Percentiles rank a stretch among this genome's conserved stretches.
Conservation (phyloP, 371 early-diverging fungal genomes). For the Mortierella sp. region DNA sequence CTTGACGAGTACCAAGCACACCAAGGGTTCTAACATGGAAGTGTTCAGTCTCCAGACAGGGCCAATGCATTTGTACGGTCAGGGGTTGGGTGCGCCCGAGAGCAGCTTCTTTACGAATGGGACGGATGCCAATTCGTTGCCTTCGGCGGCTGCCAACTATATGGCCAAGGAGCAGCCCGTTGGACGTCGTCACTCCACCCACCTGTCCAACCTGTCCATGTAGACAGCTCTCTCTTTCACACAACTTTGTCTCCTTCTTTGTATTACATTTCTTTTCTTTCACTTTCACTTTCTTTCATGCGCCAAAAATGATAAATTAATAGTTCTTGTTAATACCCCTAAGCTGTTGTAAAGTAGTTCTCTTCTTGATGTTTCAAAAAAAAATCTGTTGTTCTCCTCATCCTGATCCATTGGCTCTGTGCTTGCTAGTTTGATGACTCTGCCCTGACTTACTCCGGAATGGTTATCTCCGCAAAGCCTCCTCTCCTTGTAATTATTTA, state of each 20-base stretch:
- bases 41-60: conserved; percentile 16
- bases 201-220: conserved; percentile 38
- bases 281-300: neutral
- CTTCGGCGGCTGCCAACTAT: conserved; percentile 19
- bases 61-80: conserved; percentile 22
- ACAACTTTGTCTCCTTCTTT: neutral
- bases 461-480: neutral
- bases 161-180: conserved; percentile 29
- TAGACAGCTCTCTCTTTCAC: neutral
- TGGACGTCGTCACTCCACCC: conserved; percentile 39
- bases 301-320: neutral
- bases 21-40: conserved; percentile 13
- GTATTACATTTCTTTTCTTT: neutral
- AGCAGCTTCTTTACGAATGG: conserved; percentile 11
- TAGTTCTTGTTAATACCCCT: conserved; percentile 7
- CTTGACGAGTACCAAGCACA: neutral
- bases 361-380: neutral
- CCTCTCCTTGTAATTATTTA: no score
- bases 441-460: neutral
- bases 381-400: neutral
- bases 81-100: conserved; percentile 14
- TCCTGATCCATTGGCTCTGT: neutral
- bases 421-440: neutral
- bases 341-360: conserved; percentile 7
- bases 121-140: conserved; percentile 2